Base-by-base conservation (phyloP, 768 basidiomycete genomes). In the Suillus luteus region DNA sequence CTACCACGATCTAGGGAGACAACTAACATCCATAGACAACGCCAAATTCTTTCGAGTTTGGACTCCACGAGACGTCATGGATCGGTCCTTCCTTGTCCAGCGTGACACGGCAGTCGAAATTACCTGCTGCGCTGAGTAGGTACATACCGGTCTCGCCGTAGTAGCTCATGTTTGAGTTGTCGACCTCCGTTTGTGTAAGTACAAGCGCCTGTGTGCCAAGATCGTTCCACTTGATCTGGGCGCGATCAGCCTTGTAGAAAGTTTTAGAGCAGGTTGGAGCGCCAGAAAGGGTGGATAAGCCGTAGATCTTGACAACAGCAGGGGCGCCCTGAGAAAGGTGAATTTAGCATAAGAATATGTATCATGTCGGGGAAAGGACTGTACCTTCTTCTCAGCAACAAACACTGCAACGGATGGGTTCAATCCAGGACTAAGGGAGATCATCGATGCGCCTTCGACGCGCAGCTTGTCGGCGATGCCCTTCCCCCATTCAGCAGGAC, bases 31-130 rank as follows among this genome's bases (percentile, higher is more conserved):
- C 96, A 72, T 98, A 99, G 33, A 95, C 91, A 41, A 98, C 95
- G 55, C 88, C 89, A 73, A 99, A 99, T 77, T 99, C 97, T 76
- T 96, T 94, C 59, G 93, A 94, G 69, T 94, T 95, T 9, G 97
- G 95, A 67, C 89, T 95, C 97, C 97, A 99, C 17, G 86, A 78
- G 65, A 96, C 97, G 73, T 99, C 97, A 71, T 97, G 95, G 66
- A 99, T 94, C 0, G 95, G 95, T 1, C 97, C 97, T 65, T 99
- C 96, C 80, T 97, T 98, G 78, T 97, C 95, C 69, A 93, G 79
- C 1, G 83, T 79, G 33, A 99, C 91, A 35, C 94, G 83, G 72
- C 93, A 94, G 73, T 98, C 96, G 69, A 95, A 98, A 69, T 94
- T 92, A 17, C 96, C 96, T 10, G 93, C 90, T 19, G 95, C 88